Evolutionary conservation across 1,139 yeast species (phyloP).

Genomic region (Blastobotrys niveus): DNA sequence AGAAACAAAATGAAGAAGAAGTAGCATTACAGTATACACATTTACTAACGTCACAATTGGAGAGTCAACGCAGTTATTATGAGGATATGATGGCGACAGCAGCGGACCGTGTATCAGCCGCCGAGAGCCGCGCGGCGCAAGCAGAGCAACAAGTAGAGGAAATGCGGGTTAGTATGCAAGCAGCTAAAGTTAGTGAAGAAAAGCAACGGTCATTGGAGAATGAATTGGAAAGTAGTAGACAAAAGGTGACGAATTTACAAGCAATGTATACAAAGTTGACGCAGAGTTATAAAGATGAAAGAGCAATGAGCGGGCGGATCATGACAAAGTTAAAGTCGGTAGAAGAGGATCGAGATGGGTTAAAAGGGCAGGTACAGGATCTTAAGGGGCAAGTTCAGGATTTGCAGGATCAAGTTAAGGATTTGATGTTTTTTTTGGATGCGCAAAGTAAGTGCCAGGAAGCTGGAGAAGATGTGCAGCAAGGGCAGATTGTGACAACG

Average conservation of each 20-base stretch:
- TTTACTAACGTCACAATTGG: slow-evolving; percentile 70
- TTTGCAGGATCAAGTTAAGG: slow-evolving; percentile 58
- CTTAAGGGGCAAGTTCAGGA: slow-evolving; percentile 62
- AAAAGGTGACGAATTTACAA: slow-evolving; percentile 33
- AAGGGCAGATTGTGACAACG: slow-evolving; percentile 50
- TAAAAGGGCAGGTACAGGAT: slow-evolving; percentile 39
- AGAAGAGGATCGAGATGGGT: slow-evolving; percentile 49
- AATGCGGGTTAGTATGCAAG: slow-evolving; percentile 3
- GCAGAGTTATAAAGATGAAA: slow-evolving; percentile 43
- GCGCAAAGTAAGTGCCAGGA: slow-evolving; percentile 65
- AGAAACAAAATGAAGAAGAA: slow-evolving; percentile 33
- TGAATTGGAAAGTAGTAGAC: slow-evolving; percentile 31
- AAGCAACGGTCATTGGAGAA: slow-evolving; percentile 25
- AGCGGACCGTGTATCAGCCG: slow-evolving; percentile 32
- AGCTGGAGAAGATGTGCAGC: slow-evolving; percentile 60
- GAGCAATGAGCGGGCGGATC: slow-evolving; percentile 46
- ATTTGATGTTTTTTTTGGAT: slow-evolving; percentile 76
- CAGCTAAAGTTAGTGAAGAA: slow-evolving; percentile 13
- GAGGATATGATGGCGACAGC: slow-evolving; percentile 53
- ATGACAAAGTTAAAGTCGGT: slow-evolving; percentile 28
- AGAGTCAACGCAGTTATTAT: slow-evolving; percentile 83
- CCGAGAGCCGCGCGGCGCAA: slow-evolving; percentile 36
- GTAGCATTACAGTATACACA: slow-evolving; percentile 76
- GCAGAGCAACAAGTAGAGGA: slow-evolving; percentile 26
- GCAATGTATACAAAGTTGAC: slow-evolving; percentile 27